Evolutionary conservation across 2,329 filamentous ascomycete genomes (phyloP).

Genomic region (Aspergillus sp.): DNA sequence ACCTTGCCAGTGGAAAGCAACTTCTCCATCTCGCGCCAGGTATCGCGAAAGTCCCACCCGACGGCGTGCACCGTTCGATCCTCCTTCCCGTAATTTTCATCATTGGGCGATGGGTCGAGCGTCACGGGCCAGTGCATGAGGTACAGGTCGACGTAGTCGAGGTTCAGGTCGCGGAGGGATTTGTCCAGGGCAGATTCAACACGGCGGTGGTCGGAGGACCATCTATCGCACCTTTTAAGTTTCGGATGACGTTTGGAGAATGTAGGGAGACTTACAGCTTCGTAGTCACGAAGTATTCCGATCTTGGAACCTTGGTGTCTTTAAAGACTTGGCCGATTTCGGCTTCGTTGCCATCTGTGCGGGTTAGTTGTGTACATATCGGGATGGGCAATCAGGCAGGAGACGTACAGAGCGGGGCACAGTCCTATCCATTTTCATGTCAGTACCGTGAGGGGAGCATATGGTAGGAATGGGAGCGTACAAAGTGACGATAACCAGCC

Average conservation of each 20-base stretch:
- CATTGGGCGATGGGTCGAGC: neutral
- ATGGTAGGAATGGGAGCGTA: neutral
- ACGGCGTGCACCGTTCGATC: conserved; percentile 5
- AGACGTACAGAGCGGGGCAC: conserved; percentile 11
- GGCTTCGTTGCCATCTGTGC: conserved; percentile 12
- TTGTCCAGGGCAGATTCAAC: conserved; percentile 6
- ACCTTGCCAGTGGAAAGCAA: conserved; percentile 4
- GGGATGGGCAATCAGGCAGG: neutral
- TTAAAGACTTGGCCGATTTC: conserved; percentile 12
- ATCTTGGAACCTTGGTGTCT: neutral
- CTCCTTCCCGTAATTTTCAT: conserved; percentile 4
- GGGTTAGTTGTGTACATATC: neutral
- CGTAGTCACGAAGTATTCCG: conserved; percentile 8
- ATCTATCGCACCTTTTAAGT: neutral
- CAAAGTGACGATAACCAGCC: conserved; percentile 12
- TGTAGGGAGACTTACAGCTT: neutral
- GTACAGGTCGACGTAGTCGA: conserved; percentile 9
- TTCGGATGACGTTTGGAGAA: accelerated
- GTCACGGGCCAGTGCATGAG: conserved; percentile 15
- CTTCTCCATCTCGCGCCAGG: conserved; percentile 12
- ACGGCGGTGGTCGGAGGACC: conserved; percentile 16
- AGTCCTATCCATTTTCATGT: neutral
- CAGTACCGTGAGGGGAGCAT: neutral
- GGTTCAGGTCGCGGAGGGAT: conserved; percentile 9
- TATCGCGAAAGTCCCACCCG: conserved; percentile 10